Evolutionary conservation across 2,329 filamentous ascomycete genomes (phyloP).

Genomic region (Monosporascus sp.): DNA sequence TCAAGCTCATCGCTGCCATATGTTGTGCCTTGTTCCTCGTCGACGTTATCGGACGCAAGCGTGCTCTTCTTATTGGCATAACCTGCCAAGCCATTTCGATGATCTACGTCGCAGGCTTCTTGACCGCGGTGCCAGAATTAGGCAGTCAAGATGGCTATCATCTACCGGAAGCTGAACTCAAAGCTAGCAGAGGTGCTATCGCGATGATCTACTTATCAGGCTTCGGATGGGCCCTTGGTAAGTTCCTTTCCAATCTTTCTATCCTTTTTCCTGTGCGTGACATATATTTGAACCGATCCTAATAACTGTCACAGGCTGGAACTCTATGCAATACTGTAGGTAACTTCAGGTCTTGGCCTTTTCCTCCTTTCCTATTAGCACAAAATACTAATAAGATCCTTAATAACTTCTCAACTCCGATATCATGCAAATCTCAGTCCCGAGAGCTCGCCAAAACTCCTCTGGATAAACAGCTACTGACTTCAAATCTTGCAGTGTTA

Average conservation of each 20-base stretch:
- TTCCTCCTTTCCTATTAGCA: no score
- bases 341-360: no score
- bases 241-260: not conserved
- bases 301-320: constrained; percentile 45
- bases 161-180: constrained; percentile 42
- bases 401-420: no score
- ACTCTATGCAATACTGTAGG: constrained; percentile 63
- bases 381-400: no score
- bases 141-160: constrained; percentile 42
- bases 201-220: constrained; percentile 69
- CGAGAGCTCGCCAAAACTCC: no score
- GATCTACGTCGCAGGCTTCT: constrained; percentile 57
- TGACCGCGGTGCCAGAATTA: constrained; percentile 56
- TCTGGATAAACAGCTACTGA: no score
- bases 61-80: constrained; percentile 56
- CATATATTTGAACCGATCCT: not conserved
- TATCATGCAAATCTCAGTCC: no score
- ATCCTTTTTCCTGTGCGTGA: no score
- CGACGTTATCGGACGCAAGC: constrained; percentile 72
- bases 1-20: constrained; percentile 64
- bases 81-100: constrained; percentile 54
- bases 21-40: constrained; percentile 73
- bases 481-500: constrained; percentile 37
- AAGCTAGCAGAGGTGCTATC: constrained; percentile 60
- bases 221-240: constrained; percentile 59